phyloP scores from a whole-genome alignment of 2,329 filamentous ascomycete species.

The Tolypocladium nubicola region DNA sequence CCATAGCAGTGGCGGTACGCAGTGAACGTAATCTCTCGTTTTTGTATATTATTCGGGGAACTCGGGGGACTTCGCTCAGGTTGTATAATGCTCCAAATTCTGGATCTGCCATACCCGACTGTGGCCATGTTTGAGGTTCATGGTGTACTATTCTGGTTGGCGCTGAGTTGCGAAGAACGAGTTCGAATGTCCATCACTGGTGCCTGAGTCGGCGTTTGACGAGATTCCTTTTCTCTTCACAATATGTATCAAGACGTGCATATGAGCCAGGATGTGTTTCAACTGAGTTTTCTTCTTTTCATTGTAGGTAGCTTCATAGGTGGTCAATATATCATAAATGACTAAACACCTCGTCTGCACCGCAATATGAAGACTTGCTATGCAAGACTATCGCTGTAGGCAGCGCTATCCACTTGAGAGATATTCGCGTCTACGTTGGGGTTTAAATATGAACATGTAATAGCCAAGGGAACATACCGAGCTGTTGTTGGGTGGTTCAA shows the following conservation, averaged over 20 bases:
- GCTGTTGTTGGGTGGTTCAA: too few species aligned
- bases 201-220: background rate
- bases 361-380: background rate
- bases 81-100: background rate
- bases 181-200: background rate
- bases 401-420: background rate
- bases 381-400: too few species aligned
- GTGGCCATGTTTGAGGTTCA: background rate
- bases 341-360: background rate
- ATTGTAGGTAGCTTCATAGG: background rate
- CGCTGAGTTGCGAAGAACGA: background rate
- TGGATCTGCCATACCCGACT: background rate
- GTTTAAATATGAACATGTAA: too few species aligned
- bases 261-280: background rate
- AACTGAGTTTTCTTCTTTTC: background rate
- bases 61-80: background rate
- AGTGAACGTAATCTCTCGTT: background rate
- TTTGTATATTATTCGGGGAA: background rate
- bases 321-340: background rate
- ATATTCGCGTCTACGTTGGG: too few species aligned
- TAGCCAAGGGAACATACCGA: too few species aligned
- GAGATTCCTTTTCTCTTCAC: background rate
- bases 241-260: background rate
- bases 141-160: background rate
- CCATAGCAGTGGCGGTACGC: conserved; percentile 31